Base-by-base conservation (phyloP, 768 basidiomycete genomes). In the Rhizopogon vinicolor region DNA sequence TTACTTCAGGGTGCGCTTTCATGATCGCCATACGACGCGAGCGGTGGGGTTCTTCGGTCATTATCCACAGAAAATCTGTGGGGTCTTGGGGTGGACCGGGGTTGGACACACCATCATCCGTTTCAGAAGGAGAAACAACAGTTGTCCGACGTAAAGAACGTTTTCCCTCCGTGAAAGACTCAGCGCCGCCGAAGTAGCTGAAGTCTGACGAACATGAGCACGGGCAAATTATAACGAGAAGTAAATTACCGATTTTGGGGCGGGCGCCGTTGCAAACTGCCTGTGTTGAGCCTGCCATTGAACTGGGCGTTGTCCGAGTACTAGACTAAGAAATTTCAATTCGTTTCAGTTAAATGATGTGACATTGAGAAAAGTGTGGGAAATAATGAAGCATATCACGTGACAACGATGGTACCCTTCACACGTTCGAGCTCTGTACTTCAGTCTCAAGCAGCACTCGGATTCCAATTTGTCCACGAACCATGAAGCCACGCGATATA, bases 1-100 rank as follows among this genome's bases (percentile, higher is more conserved):
- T 91, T 59, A 99, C 93, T 78, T 97, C 86, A 0, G 97, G 97
- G 65, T 98, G 94, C 0, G 90, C 88, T 64, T 95, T 95, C 77
- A 98, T 81, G 58, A 99, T 98, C 7, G 83, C 88, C 74, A 84
- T 85, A 55, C 97, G 76, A 53, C 97, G 76, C 14, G 86, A 85
- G 49, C 96, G 83, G 71, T 99, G 97, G 3, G 97, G 97, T 66
- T 99, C 97, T 72, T 99, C 97, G 0, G 93, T 97, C 86, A 98
- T 91, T 44, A 95, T 66, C 97, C 97, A 99, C 31, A 98, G 77
- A 64, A 97, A 98, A 62, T 98, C 96, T 0, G 77, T 70, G 1
- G 91, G 88, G 63, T 93, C 85, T 66, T 86, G 85, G 0, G 87
- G 87, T 2, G 83, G 83, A 5, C 72, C 77, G 18, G 75, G 69